These are phyloP conservation scores for Ormosia emarginata DNA, from an alignment of 306 rosid genomes.

Conservation along the genomic window DNA sequence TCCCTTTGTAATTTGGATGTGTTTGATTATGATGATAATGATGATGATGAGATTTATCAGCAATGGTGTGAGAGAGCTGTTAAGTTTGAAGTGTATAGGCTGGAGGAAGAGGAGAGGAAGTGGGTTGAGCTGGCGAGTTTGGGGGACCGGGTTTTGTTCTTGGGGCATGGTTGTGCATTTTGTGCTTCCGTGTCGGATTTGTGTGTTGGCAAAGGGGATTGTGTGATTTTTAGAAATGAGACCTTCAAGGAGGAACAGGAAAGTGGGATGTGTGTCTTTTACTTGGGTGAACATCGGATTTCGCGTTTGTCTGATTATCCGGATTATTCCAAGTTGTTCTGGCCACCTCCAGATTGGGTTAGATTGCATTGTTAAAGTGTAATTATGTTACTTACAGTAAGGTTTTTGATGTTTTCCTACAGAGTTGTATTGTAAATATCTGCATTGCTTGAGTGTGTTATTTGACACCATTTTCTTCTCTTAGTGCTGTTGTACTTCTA, in stretches of 20 bases:
- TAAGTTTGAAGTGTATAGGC: slow-evolving; percentile 47
- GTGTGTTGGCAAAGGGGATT: slow-evolving; percentile 46
- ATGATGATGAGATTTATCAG: slow-evolving; percentile 3
- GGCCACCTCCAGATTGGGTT: slow-evolving; percentile 80
- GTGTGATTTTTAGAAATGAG: slow-evolving; percentile 60
- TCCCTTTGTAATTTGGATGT: neutral
- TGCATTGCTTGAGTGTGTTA: neutral
- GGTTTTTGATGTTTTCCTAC: neutral
- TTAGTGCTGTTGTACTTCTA: neutral
- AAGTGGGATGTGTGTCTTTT: slow-evolving; percentile 52
- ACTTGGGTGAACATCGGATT: slow-evolving; percentile 42
- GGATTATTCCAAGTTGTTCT: slow-evolving; percentile 50
- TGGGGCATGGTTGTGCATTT: slow-evolving; percentile 74
- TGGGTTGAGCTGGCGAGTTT: slow-evolving; percentile 58
- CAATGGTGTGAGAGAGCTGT: slow-evolving; percentile 50
- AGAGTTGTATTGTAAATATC: neutral
- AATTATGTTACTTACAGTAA: neutral
- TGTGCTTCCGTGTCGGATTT: slow-evolving; percentile 51
- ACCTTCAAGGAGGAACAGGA: slow-evolving; percentile 26
- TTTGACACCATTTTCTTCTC: neutral
- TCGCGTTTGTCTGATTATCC: slow-evolving; percentile 48
- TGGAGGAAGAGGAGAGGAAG: slow-evolving; percentile 41
- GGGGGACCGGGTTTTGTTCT: slow-evolving; percentile 64
- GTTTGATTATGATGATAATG: neutral
- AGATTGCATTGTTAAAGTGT: neutral